These are phyloP conservation scores for Neoboletus magnificus DNA, from an alignment of 768 basidiomycete species.

Conservation along the genomic window DNA sequence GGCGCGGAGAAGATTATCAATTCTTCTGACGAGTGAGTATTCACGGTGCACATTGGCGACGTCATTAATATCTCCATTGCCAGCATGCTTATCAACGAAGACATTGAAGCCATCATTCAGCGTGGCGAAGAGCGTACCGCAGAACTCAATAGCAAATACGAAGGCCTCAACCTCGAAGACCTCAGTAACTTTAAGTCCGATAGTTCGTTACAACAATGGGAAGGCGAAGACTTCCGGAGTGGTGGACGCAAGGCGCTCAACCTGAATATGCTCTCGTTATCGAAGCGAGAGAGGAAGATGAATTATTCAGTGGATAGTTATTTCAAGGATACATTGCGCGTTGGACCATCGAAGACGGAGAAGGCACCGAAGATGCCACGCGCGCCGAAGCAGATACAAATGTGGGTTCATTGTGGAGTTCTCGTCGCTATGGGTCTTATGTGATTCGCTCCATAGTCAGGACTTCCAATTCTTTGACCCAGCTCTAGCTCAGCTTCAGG, in stretches of 20 bases:
- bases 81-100: constrained; percentile 77
- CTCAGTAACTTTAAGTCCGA: constrained; percentile 97
- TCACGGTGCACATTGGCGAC: neutral
- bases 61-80: neutral
- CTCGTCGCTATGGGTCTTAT: too few species aligned
- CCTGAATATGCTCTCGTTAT: constrained; percentile 78
- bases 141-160: constrained; percentile 89
- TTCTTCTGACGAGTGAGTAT: constrained; percentile 61
- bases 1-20: constrained; percentile 98
- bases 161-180: constrained; percentile 88
- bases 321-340: constrained; percentile 88
- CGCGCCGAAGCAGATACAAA: constrained; percentile 82
- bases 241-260: constrained; percentile 73
- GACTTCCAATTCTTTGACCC: constrained; percentile 97
- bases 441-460: constrained; percentile 51
- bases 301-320: constrained; percentile 96
- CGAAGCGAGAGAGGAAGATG: constrained; percentile 89
- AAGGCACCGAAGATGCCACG: constrained; percentile 82
- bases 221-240: constrained; percentile 86
- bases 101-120: constrained; percentile 92
- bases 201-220: constrained; percentile 89
- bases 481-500: constrained; percentile 75
- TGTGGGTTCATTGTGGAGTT: constrained; percentile 47
- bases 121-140: constrained; percentile 88
- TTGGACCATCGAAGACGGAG: constrained; percentile 72